Base-by-base conservation (phyloP, 371 early-diverging fungal species). In the Syncephalis plumigaleata region DNA sequence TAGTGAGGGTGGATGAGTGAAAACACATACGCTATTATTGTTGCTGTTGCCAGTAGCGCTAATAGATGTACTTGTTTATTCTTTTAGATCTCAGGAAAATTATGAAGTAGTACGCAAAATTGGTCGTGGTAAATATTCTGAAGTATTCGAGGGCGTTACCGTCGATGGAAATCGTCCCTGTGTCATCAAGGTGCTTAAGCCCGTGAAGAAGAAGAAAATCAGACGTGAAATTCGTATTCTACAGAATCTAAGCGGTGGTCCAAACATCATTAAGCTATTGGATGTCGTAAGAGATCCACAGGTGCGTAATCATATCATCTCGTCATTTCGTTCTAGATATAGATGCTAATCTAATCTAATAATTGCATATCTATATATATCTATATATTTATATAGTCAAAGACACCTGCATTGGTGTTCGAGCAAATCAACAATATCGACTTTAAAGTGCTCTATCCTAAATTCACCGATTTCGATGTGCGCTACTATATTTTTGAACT, bases 111-210 rank as follows among this genome's bases (percentile, higher is more conserved):
- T 89, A 27, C 78, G 88, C 47, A 93, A 92, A 67, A 76, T 99
- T 37, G 99, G 99, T 31, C 84, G 96, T 46, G 99, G 99, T 49
- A 98, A 98, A 70, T 99, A 99, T 75, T 96, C 96, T 2, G 98
- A 98, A 63, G 99, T 98, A 13, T 99, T 98, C 70, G 91, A 94
- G 67, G 99, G 99, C 15, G 70, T 87, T 61, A 85, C 88, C 63
- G 68, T 87, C 38, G 68, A 64, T 47, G 75, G 70, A 60, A 59
- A 70, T 53, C 67, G 79, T 50, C 79, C 84, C 58, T 88, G 91
- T 63, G 87, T 98, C 55, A 98, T 99, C 74, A 99, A 99, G 70
- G 97, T 96, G 9, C 73, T 99, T 52, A 98, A 99, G 68, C 99
- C 99, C 2, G 91, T 98, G 50, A 90, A 91, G 73, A 90, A 91